Evolutionary conservation across 2,329 filamentous ascomycete species (phyloP), one percentile per base, ranked within the genome.

Genomic region (Cryphonectria radicalis): DNA sequence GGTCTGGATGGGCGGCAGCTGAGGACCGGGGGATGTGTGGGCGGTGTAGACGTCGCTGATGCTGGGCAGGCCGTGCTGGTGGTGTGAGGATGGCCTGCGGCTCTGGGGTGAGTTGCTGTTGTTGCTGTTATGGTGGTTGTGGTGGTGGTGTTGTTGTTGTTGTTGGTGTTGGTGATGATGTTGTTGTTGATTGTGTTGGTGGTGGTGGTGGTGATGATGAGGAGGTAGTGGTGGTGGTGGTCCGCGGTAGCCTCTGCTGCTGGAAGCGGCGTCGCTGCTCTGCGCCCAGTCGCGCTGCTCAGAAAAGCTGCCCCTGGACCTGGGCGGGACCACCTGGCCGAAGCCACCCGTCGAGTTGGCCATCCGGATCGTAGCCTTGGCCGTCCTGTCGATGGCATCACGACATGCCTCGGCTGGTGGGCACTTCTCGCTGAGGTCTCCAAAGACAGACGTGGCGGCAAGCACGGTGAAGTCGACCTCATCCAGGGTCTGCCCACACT

Each of bases 381-480:
- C 95, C 84, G 97, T 98, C 55, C 95, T 90, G 76, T 97, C 93
- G 79, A 98, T 98, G 0, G 96, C 95, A 79, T 98, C 95, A 19
- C 94, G 90, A 80, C 95, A 98, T 14, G 95, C 94, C 84, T 98
- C 95, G 43, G 95, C 95, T 0, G 95, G 95, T 0, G 95, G 95
- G 76, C 96, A 98, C 80, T 97, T 97, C 75, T 97, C 93, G 75
- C 97, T 95, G 74, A 98, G 86, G 78, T 98, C 96, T 6, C 90
- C 92, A 60, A 98, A 90, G 11, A 98, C 94, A 1, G 95, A 98
- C 65, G 94, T 98, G 32, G 95, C 95, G 11, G 95, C 94, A 65
- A 98, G 86, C 11, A 98, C 93, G 0, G 95, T 98, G 77, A 97
- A 97, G 79, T 98, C 95, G n/a, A 98, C 94, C 79, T 98, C 95